Evolutionary conservation across 495 filamentous ascomycete species (phyloP), one percentile per base, ranked within the genome.

Genomic region (Hyphodiscus hymeniophilus): DNA sequence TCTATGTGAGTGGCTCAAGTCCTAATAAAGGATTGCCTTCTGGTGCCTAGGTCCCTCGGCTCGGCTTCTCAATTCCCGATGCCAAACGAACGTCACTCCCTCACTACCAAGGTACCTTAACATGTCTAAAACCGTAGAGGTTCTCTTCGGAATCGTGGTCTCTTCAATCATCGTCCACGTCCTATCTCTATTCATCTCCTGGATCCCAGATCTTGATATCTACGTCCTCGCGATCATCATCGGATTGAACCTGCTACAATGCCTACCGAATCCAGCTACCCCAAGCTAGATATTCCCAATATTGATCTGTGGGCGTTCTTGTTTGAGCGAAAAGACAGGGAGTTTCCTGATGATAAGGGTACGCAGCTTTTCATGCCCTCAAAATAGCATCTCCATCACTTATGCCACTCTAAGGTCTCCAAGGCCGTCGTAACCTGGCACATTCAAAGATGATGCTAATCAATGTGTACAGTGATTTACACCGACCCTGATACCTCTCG

Each of bases 221-320:
- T 47, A 32, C 18, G n/a, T 53, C 8, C 42, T 53, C 22, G 28
- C 50, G 0, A 35, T 57, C 30, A 57, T 57, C 21, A 42, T 57
- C 16, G 41, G 35, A 1, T 13, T 50, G 15, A 56, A 56, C 26
- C 43, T 55, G n/a, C 34, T 47, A 13, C 43, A 45, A 60, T 60
- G 57, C 57, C 57, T 38, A 57, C 51, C 38, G 50, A 72, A 47
- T 80, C 79, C 1, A 63, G 67, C 33, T 84, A 76, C 58, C 69
- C 72, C 2, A 55, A 60, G 0, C 42, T 89, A 28, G 65, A 75
- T 35, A 80, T 91, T 38, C 87, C 87, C 0, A 55, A 74, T 23
- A 51, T 77, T 36, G 88, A 91, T 60, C 48, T 95, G 17, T 92
- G 80, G 80, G 68, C 71, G 0, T 82, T 94, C 38, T 60, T 97